Percentiles rank a stretch among this genome's conserved stretches.
Evolutionary conservation across 23 red algal genomes (phyloP).

Genomic region (Agarophyton chilense): DNA sequence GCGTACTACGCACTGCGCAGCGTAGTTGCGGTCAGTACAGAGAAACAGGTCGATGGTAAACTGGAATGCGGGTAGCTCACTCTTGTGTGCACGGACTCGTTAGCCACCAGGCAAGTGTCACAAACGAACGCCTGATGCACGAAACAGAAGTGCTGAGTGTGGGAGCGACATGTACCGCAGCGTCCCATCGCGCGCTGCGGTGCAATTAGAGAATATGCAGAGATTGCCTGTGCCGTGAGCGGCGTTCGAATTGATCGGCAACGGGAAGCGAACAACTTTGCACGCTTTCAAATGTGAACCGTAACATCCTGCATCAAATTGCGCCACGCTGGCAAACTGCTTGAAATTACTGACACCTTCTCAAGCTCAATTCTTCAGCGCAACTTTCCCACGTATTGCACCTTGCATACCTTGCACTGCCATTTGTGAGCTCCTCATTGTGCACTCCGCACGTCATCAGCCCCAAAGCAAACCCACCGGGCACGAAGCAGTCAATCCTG

Average conservation of each 20-base stretch:
- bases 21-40: not conserved
- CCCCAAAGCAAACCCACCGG: no score
- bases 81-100: constrained; percentile 19
- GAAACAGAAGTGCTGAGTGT: constrained; percentile 52
- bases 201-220: not conserved
- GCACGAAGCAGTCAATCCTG: no score
- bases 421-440: no score
- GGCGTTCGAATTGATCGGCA: constrained; percentile 18
- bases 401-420: no score
- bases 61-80: not conserved
- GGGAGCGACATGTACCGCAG: constrained; percentile 23
- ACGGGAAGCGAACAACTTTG: not conserved
- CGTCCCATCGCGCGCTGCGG: not conserved
- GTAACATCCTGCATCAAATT: no score
- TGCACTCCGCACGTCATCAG: no score
- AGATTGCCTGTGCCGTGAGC: not conserved
- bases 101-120: constrained; percentile 19
- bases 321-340: no score
- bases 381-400: no score
- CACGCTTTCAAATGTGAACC: no score
- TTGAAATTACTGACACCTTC: no score
- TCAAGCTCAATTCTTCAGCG: no score
- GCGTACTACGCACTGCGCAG: constrained; percentile 33
- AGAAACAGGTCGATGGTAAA: not conserved
- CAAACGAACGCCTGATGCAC: constrained; percentile 50